Percentiles rank a stretch among this genome's conserved stretches.
Conservation (phyloP, 2,329 filamentous ascomycete genomes). For the Podosphaera xanthii region DNA sequence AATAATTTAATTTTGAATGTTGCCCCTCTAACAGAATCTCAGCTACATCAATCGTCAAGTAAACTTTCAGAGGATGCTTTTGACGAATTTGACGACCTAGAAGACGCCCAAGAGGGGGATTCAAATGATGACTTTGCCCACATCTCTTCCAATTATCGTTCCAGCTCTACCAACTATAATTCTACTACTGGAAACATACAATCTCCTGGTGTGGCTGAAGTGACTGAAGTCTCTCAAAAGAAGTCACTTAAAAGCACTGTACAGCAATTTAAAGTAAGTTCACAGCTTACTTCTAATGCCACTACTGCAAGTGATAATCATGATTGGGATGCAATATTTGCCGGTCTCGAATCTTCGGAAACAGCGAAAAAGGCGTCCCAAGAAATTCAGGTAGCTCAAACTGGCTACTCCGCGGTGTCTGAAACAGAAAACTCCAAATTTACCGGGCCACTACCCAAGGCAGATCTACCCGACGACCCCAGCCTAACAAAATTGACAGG, state of each 20-base stretch:
- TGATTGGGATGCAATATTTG: slow-evolving; percentile 93
- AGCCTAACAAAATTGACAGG: slow-evolving; percentile 71
- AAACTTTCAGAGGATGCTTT: slow-evolving; percentile 52
- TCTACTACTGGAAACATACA: slow-evolving; percentile 49
- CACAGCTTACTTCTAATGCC: slow-evolving; percentile 8
- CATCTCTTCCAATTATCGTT: slow-evolving; percentile 35
- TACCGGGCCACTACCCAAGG: slow-evolving; percentile 30
- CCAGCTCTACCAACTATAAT: slow-evolving; percentile 57
- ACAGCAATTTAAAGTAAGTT: slow-evolving; percentile 5
- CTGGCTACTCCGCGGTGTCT: background rate
- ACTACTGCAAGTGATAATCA: slow-evolving; percentile 28
- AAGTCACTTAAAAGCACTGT: slow-evolving; percentile 22
- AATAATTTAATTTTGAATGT: no score
- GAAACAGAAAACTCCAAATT: background rate
- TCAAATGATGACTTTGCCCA: slow-evolving; percentile 62
- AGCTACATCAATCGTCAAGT: slow-evolving; percentile 19
- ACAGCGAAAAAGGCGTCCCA: background rate
- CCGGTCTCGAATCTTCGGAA: slow-evolving; percentile 37
- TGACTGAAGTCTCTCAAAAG: slow-evolving; percentile 8
- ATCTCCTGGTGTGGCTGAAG: slow-evolving; percentile 9
- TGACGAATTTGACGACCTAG: slow-evolving; percentile 63
- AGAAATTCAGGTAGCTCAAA: background rate
- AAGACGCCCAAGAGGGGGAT: slow-evolving; percentile 62
- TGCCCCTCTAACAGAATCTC: slow-evolving; percentile 9
- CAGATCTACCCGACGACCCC: slow-evolving; percentile 69